Evolutionary conservation across 2,329 filamentous ascomycete genomes (phyloP).

Genomic region (Penicillium decumbens): DNA sequence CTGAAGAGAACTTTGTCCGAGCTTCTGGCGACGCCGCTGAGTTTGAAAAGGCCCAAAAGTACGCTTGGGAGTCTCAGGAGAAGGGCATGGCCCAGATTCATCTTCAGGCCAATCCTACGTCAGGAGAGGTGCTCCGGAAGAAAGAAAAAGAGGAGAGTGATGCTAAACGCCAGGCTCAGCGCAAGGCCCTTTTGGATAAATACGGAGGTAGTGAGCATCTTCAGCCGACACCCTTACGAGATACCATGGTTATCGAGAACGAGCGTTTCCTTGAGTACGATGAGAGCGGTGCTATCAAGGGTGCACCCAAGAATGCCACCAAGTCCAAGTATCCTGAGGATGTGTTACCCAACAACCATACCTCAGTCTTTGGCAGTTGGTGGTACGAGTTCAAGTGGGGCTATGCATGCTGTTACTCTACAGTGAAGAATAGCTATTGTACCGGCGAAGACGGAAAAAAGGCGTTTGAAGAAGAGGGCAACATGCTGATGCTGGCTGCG

Average conservation of each 20-base stretch:
- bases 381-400: constrained; percentile 96
- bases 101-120: constrained; percentile 92
- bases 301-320: constrained; percentile 67
- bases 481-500: constrained; percentile 48
- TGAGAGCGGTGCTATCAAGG: constrained; percentile 82
- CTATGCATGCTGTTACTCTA: constrained; percentile 90
- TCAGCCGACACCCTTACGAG: constrained; percentile 58
- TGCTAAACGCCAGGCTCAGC: constrained; percentile 61
- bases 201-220: constrained; percentile 69
- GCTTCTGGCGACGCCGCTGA: constrained; percentile 86
- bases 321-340: constrained; percentile 93
- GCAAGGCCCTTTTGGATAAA: constrained; percentile 69
- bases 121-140: constrained; percentile 77
- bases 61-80: constrained; percentile 95
- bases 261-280: constrained; percentile 94
- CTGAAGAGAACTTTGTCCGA: constrained; percentile 87
- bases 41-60: constrained; percentile 81
- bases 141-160: constrained; percentile 72
- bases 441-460: constrained; percentile 82
- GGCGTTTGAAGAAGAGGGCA: constrained; percentile 73
- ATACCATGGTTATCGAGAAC: constrained; percentile 68
- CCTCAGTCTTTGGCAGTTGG: constrained; percentile 92
- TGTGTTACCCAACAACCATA: constrained; percentile 83
- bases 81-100: constrained; percentile 74
- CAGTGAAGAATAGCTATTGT: constrained; percentile 94